Percentiles rank a stretch among this genome's conserved stretches.
phyloP scores from a whole-genome alignment of 176 grass and related monocot genomes.

The Echinochloa phyllopogon region DNA sequence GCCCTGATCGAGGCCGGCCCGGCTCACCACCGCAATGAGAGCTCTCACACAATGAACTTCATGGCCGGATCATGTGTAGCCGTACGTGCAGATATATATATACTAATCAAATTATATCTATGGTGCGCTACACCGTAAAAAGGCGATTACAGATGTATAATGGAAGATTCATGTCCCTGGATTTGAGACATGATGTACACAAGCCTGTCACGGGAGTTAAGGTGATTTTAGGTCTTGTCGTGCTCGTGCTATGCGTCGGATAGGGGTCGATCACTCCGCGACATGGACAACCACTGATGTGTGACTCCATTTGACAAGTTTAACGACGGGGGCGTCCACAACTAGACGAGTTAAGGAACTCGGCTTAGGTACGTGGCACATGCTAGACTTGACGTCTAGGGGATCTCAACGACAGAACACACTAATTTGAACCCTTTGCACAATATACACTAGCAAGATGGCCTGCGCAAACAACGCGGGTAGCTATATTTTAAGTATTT shows the following conservation, averaged over 20 bases:
- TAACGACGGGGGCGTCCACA: neutral
- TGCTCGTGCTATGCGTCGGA: neutral
- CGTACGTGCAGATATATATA: neutral
- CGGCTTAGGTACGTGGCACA: neutral
- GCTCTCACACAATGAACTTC: neutral
- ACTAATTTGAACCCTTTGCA: too few species aligned
- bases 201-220: neutral
- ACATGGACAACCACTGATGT: neutral
- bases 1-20: neutral
- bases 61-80: slow-evolving; percentile 4
- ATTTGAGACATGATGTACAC: neutral
- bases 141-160: slow-evolving; percentile 3
- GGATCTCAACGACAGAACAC: neutral
- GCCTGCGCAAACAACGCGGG: too few species aligned
- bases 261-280: too few species aligned
- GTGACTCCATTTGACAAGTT: neutral
- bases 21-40: neutral
- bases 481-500: too few species aligned
- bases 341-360: too few species aligned
- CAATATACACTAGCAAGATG: too few species aligned
- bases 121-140: slow-evolving; percentile 16
- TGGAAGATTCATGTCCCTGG: slow-evolving; percentile 9
- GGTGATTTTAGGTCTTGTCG: slow-evolving; percentile 7
- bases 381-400: neutral
- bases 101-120: neutral